Evolutionary conservation across 2,329 filamentous ascomycete genomes (phyloP), one percentile per base, ranked within the genome.

Genomic region (Colletotrichum liriopes): DNA sequence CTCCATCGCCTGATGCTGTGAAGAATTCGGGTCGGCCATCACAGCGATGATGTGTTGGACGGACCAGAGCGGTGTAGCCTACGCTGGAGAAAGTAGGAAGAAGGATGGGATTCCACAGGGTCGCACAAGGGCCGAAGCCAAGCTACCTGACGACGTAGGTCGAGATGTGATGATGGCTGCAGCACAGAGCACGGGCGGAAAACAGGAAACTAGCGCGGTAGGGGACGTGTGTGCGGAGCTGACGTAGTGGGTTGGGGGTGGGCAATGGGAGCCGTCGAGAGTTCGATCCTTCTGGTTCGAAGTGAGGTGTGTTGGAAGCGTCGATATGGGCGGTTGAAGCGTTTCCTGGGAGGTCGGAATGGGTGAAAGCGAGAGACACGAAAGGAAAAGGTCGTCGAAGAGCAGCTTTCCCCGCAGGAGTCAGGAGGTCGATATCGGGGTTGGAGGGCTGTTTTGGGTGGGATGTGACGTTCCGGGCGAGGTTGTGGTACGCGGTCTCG

Each of bases 21-120:
- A 61, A 23, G 67, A 18, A 49, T 73, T 67, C 32, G 71, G 64
- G 59, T 74, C 73, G 55, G 71, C 67, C 73, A 74, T 74, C 45
- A 55, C 32, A 52, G 65, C 43, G 26, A 45, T n/a, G 37, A n/a
- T 39, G 51, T 47, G 37, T 67, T 54, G 59, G 32, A 29, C n/a
- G 32, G 45, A 47, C 58, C 69, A 64, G 58, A 64, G 58, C 23
- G n/a, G 26, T 32, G 41, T 14, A 63, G 65, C 59, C 64, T 11
- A 43, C 37, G 52, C 52, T 39, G 29, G 59, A 39, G 65, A 69
- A 26, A 65, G 58, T 58, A 55, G 43, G 47, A 47, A 45, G 59
- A 62, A 37, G 58, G n/a, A 43, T 12, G 59, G 52, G 58, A 63
- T 63, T 29, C 59, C 59, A 54, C 45, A 47, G 55, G 37, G 54